Percentiles rank a stretch among this genome's conserved stretches.
Conservation (phyloP, 192 early-diverging fungal species). For the Umbelopsis isabellina region DNA sequence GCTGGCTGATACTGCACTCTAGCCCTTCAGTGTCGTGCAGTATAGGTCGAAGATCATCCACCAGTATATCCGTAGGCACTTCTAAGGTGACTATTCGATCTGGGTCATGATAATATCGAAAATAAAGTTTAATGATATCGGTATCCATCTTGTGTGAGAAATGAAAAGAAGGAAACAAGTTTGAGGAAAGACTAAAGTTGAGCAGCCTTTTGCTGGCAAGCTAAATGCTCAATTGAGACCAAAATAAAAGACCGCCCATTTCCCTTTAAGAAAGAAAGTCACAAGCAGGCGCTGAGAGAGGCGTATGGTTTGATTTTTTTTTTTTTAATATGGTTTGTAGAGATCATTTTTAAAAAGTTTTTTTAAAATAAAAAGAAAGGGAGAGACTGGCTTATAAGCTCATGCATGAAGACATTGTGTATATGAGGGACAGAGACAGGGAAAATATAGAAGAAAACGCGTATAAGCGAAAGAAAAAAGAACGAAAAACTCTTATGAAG, state of each 20-base stretch:
- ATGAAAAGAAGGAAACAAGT: not conserved
- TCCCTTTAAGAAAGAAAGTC: not conserved
- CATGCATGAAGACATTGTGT: constrained; percentile 11
- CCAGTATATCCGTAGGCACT: constrained; percentile 6
- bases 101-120: constrained; percentile 4
- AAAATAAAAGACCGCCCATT: constrained; percentile 4
- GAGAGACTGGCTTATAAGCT: constrained; percentile 1
- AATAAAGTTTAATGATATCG: constrained; percentile 4
- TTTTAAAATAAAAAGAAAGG: not conserved
- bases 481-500: not conserved
- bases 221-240: not conserved
- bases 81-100: not conserved
- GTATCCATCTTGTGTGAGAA: not conserved
- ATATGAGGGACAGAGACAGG: constrained; percentile 14
- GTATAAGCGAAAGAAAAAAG: not conserved
- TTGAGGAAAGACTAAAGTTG: not conserved
- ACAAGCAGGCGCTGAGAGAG: not conserved
- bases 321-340: too few relatives aligned
- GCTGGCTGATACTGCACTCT: constrained; percentile 12
- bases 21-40: constrained; percentile 9
- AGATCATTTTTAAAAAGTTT: too few relatives aligned
- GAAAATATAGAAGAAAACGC: not conserved
- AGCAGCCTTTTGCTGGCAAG: not conserved
- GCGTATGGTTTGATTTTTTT: not conserved
- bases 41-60: constrained; percentile 7